Conservation (phyloP, 306 rosid genomes). For the Alnus rubra region DNA sequence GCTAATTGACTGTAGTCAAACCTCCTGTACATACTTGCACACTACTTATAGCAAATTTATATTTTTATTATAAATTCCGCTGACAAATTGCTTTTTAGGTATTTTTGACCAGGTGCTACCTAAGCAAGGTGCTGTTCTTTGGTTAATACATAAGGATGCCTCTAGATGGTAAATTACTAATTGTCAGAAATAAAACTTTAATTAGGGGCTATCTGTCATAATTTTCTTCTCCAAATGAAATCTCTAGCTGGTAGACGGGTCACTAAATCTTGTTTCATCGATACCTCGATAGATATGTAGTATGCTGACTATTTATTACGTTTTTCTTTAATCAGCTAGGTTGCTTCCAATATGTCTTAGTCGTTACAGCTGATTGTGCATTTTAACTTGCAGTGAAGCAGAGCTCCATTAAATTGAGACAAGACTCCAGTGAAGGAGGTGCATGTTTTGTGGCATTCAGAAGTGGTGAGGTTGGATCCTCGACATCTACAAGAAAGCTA, state of each 20-base stretch:
- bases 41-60: conserved; percentile 26
- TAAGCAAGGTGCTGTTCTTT: conserved; percentile 55
- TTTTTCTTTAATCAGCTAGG: conserved; percentile 12
- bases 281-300: conserved; percentile 19
- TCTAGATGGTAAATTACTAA: conserved; percentile 65
- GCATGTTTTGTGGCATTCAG: conserved; percentile 63
- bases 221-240: conserved; percentile 30
- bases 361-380: conserved; percentile 36
- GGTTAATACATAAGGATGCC: conserved; percentile 63
- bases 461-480: conserved; percentile 40
- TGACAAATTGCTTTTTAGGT: conserved; percentile 49
- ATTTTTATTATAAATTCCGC: conserved; percentile 36
- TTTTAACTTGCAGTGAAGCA: conserved; percentile 60
- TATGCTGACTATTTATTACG: conserved; percentile 15
- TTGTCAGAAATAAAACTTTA: conserved; percentile 38
- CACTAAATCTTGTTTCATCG: neutral
- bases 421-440: conserved; percentile 51
- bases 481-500: conserved; percentile 38
- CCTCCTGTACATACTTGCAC: conserved; percentile 20
- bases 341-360: conserved; percentile 24
- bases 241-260: conserved; percentile 27
- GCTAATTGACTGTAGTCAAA: conserved; percentile 26
- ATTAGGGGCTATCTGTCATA: conserved; percentile 29
- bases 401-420: conserved; percentile 51
- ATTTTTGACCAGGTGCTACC: conserved; percentile 57